Evolutionary conservation across 2,329 filamentous ascomycete species (phyloP), one percentile per base, ranked within the genome.

Genomic region (Phyllosticta citribraziliensis): DNA sequence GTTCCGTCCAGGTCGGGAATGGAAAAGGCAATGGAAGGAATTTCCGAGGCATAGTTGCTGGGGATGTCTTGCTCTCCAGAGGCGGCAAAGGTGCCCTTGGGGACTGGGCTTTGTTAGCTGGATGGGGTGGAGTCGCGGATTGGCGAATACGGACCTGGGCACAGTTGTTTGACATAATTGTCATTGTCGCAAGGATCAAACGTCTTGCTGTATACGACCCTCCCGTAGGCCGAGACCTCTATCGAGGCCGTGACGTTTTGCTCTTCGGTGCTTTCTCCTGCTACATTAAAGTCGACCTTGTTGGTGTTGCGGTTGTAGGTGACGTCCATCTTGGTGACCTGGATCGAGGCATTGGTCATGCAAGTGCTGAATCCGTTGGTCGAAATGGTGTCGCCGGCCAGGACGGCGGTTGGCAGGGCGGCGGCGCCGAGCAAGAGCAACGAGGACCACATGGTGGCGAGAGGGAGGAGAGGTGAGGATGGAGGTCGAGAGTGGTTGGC

Each of bases 1-100:
- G 87, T 77, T 47, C 93, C 93, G 60, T 93, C 87, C 67, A 99
- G 88, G 72, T 99, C 92, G 56, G 94, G 94, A 33, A 99, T 80
- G 63, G 84, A 83, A 77, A 97, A 99, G 12, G 93, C 93, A 66
- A 99, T 96, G 2, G 84, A 78, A 1, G 94, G 94, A 51, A 99
- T 93, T 75, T 88, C 76, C 59, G 81, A 81, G 61, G 89, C 85
- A 70, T 86, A 93, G 63, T 85, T 70, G 0, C 82, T 75, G 17
- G 91, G 88, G 50, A 99, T 88, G 30, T 79, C 74, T 72, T 94
- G 88, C 3, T 76, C 77, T 55, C 91, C 93, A 52, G 78, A 76
- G 8, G 93, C 91, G 14, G 84, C 75, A 69, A 97, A 99, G 5
- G 74, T 76, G 24, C 89, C 88, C 3, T 80, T 78, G 12, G 92